A percentile compares a stretch with the other conserved stretches of the same genome.
phyloP scores from a whole-genome alignment of 768 basidiomycete genomes.

The Ephemerocybe angulata region DNA sequence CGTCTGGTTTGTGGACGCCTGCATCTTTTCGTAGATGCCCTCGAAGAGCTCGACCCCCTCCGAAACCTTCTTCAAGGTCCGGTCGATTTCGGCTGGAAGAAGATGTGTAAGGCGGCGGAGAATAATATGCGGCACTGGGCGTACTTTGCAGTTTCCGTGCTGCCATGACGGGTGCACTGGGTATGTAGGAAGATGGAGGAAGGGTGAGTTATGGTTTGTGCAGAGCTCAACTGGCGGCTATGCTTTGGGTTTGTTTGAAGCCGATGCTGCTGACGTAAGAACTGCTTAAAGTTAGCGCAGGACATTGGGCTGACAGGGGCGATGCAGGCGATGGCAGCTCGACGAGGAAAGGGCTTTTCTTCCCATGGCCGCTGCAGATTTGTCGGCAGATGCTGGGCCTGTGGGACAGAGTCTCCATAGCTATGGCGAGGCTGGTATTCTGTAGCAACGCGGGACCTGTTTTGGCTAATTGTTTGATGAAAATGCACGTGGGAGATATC shows the following conservation, averaged over 20 bases:
- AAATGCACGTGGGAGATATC: constrained; percentile 14
- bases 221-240: not conserved
- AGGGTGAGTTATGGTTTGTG: not conserved
- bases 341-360: no score
- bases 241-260: constrained; percentile 1
- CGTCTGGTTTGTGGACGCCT: constrained; percentile 84
- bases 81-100: constrained; percentile 90
- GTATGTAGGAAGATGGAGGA: not conserved
- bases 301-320: no score
- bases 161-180: constrained; percentile 55
- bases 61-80: constrained; percentile 93
- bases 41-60: constrained; percentile 96
- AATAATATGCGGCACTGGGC: constrained; percentile 2
- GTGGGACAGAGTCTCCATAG: not conserved
- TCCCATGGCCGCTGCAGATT: no score
- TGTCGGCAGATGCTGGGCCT: no score
- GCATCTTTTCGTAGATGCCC: constrained; percentile 97
- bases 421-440: not conserved
- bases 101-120: not conserved
- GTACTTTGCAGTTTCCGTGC: constrained; percentile 87
- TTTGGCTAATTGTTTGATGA: constrained; percentile 16
- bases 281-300: not conserved
- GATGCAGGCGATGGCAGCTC: no score
- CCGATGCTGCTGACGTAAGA: constrained; percentile 3
- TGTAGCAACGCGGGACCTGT: not conserved